Percentiles rank a stretch among this genome's conserved stretches.
Evolutionary conservation across 352 stramenopile species (phyloP).

Genomic region (Phytophthora vignae): DNA sequence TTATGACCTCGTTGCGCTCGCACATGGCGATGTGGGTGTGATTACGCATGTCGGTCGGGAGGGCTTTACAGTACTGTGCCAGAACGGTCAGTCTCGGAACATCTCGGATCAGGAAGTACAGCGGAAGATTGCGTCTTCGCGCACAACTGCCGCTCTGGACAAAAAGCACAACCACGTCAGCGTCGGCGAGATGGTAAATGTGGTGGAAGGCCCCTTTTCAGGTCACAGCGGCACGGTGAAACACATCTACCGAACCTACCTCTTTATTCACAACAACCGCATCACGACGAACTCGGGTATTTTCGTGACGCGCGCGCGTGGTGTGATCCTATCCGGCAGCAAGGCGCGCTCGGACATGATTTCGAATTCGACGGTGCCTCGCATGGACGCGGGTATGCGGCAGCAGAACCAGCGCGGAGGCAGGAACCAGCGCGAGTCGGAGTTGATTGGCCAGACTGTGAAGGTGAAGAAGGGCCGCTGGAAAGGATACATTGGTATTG

Average conservation of each 20-base stretch:
- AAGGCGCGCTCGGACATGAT: slow-evolving; percentile 90
- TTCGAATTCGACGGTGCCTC: slow-evolving; percentile 80
- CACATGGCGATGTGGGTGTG: slow-evolving; percentile 89
- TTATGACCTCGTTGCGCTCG: slow-evolving; percentile 89
- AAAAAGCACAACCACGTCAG: slow-evolving; percentile 92
- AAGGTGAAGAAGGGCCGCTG: slow-evolving; percentile 93
- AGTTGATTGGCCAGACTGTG: slow-evolving; percentile 89
- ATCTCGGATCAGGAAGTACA: slow-evolving; percentile 92
- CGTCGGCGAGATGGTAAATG: slow-evolving; percentile 91
- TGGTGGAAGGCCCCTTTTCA: slow-evolving; percentile 83
- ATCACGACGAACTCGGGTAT: slow-evolving; percentile 91
- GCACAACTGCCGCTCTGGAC: slow-evolving; percentile 84
- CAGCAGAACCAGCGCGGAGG: slow-evolving; percentile 57
- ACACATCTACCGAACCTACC: slow-evolving; percentile 90
- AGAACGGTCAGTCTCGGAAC: slow-evolving; percentile 83
- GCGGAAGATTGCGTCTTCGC: slow-evolving; percentile 86
- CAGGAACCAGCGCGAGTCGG: slow-evolving; percentile 73
- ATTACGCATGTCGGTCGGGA: slow-evolving; percentile 92
- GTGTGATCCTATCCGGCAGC: slow-evolving; percentile 86
- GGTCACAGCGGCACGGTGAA: slow-evolving; percentile 92
- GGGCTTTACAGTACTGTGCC: slow-evolving; percentile 87
- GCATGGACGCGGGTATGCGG: slow-evolving; percentile 61
- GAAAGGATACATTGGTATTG: slow-evolving; percentile 94
- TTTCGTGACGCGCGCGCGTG: slow-evolving; percentile 86
- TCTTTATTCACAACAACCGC: slow-evolving; percentile 93